Evolutionary conservation across 495 filamentous ascomycete species (phyloP), one percentile per base, ranked within the genome.

Genomic region (Aspergillus funiculosus): DNA sequence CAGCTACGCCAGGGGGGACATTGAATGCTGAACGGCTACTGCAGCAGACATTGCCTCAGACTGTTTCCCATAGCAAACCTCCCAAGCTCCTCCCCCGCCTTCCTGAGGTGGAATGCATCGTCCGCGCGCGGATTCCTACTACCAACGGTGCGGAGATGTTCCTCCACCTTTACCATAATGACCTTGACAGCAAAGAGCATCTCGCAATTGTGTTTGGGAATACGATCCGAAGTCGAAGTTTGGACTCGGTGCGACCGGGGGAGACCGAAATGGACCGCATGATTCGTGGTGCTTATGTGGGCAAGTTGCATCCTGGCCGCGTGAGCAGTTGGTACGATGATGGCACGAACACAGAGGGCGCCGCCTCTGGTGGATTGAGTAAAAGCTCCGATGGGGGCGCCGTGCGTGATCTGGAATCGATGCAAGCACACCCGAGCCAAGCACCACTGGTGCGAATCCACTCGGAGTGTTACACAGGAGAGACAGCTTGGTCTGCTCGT

Each of bases 401-500:
- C 22, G 40, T 52, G 11, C 34, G 26, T 21, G 17, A 42, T 4
- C 5, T 44, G 15, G 30, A 39, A 19, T 30, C 14, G 34, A 32
- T 35, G 19, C 43, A 34, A 42, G 39, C 47, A 30, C 55, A 13
- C 25, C 60, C 40, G 46, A 66, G 46, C 51, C 57, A 62, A 52
- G 54, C 73, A 4, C 89, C 94, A 0, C 71, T 97, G 27, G 90
- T 97, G 11, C 77, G 92, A 43, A 97, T 99, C 63, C 92, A 99
- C 63, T 92, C 86, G 6, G 92, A 99, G 62, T 99, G 92, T 71
- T 99, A 99, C 63, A 99, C 92, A 0, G 92, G 92, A 10, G 92
- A 99, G 70, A 97, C 91, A 0, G 91, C 91, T 0, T 97, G 92
- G 92, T 94, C 87, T 1, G 91, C 94, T 18, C 80, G 92, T 4